phyloP scores from a whole-genome alignment of 371 early-diverging fungal genomes.

The Sporodiniella umbellata region DNA sequence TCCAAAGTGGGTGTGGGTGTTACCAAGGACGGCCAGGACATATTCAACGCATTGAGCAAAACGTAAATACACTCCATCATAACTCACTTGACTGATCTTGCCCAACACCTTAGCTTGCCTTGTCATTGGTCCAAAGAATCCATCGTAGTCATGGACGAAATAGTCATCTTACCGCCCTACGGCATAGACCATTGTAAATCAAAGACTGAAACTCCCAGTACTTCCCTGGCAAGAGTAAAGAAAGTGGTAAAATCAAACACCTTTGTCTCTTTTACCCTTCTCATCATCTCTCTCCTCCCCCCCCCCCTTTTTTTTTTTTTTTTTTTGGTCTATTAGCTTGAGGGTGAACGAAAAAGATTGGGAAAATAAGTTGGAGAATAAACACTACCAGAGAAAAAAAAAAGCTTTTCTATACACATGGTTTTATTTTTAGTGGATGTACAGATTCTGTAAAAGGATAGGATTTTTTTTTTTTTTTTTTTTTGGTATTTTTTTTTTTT shows the following conservation, averaged over 20 bases:
- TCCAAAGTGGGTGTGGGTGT: constrained; percentile 83
- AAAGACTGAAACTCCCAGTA: constrained; percentile 48
- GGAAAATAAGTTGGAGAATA: too few relatives aligned
- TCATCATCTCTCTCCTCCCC: too few relatives aligned
- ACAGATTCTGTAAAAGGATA: neutral
- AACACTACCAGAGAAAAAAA: too few relatives aligned
- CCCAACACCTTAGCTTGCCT: constrained; percentile 53
- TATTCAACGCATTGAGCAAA: constrained; percentile 81
- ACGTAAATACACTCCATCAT: constrained; percentile 48
- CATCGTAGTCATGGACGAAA: constrained; percentile 82
- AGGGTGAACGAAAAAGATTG: constrained; percentile 53
- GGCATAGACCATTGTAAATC: constrained; percentile 68
- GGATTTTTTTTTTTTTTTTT: neutral
- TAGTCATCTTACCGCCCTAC: constrained; percentile 77
- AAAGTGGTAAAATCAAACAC: constrained; percentile 76
- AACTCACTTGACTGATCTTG: neutral
- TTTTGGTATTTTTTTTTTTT: neutral
- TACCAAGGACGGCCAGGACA: constrained; percentile 69
- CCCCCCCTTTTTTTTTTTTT: neutral
- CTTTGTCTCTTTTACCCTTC: too few relatives aligned
- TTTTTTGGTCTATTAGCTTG: constrained; percentile 34
- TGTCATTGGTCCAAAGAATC: constrained; percentile 76
- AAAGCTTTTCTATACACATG: neutral
- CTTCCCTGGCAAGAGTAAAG: constrained; percentile 67
- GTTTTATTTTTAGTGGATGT: neutral